Percentiles rank a stretch among this genome's conserved stretches.
These are phyloP conservation scores for Dothidotthia symphoricarpi DNA, from an alignment of 2,329 filamentous ascomycete genomes.

Conservation along the genomic window DNA sequence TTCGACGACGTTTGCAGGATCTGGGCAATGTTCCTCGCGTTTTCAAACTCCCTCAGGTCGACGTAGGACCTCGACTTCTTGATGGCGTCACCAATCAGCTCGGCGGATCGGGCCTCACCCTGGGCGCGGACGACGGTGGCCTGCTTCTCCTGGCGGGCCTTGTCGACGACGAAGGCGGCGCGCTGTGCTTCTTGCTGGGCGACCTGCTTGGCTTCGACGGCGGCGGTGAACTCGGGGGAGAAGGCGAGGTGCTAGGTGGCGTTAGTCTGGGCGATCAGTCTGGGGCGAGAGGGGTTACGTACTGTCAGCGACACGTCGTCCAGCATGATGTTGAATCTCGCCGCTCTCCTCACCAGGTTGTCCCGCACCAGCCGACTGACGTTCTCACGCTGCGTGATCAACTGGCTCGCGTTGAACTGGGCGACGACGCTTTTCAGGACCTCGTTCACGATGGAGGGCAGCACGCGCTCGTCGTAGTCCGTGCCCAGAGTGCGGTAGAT, in stretches of 20 bases:
- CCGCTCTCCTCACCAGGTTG: slow-evolving; percentile 85
- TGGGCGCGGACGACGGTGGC: slow-evolving; percentile 97
- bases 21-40: slow-evolving; percentile 82
- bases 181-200: slow-evolving; percentile 91
- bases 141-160: slow-evolving; percentile 98
- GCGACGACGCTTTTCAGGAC: slow-evolving; percentile 98
- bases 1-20: slow-evolving; percentile 89
- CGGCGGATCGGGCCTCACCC: slow-evolving; percentile 96
- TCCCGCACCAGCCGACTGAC: slow-evolving; percentile 89
- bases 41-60: slow-evolving; percentile 97
- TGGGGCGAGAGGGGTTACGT: slow-evolving; percentile 37
- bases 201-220: slow-evolving; percentile 68
- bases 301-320: slow-evolving; percentile 97
- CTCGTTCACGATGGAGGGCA: slow-evolving; percentile 98
- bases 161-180: slow-evolving; percentile 96
- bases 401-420: slow-evolving; percentile 96
- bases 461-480: slow-evolving; percentile 96
- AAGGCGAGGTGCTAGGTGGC: slow-evolving; percentile 60
- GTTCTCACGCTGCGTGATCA: slow-evolving; percentile 98
- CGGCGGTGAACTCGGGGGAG: slow-evolving; percentile 68
- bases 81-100: slow-evolving; percentile 97
- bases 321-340: slow-evolving; percentile 93
- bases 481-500: slow-evolving; percentile 95
- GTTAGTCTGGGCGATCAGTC: slow-evolving; percentile 19
- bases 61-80: slow-evolving; percentile 99